These are phyloP conservation scores for Misopates orontium DNA, from an alignment of 257 asterid species.

Conservation along the genomic window DNA sequence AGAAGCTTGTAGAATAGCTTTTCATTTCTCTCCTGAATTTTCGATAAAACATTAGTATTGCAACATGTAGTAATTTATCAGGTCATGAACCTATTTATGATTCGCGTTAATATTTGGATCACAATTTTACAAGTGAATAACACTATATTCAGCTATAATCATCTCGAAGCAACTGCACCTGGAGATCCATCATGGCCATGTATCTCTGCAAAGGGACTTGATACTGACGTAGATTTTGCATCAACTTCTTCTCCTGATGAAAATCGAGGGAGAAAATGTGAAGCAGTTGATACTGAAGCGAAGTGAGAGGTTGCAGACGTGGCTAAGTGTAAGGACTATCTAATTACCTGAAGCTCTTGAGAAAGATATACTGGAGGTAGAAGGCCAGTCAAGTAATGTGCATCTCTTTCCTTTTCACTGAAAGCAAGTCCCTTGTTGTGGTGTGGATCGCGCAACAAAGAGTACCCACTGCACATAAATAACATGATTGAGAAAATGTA, in stretches of 20 bases:
- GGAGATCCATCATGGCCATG: slow-evolving; percentile 98
- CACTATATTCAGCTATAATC: background rate
- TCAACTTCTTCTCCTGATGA: slow-evolving; percentile 64
- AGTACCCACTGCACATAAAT: slow-evolving; percentile 57
- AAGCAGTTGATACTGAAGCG: background rate
- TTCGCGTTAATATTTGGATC: too few relatives aligned
- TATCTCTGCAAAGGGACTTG: slow-evolving; percentile 81
- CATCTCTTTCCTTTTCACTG: slow-evolving; percentile 78
- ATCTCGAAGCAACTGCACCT: slow-evolving; percentile 43
- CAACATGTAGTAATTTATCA: background rate
- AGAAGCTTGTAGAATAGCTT: slow-evolving; percentile 92
- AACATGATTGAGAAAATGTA: background rate
- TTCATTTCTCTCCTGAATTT: slow-evolving; percentile 77
- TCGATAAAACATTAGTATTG: slow-evolving; percentile 12
- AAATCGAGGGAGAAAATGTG: slow-evolving; percentile 6
- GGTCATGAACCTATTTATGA: too few relatives aligned
- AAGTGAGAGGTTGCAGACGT: background rate
- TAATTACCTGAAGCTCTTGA: slow-evolving; percentile 83
- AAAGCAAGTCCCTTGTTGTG: slow-evolving; percentile 92
- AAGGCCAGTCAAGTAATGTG: slow-evolving; percentile 88
- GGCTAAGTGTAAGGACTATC: slow-evolving; percentile 10
- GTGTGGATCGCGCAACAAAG: slow-evolving; percentile 83
- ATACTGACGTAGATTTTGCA: slow-evolving; percentile 73
- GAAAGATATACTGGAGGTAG: slow-evolving; percentile 70
- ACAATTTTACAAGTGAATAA: background rate